A percentile compares a stretch with the other conserved stretches of the same genome.
Conservation (phyloP, 1,284 basidiomycete species). For the Ustilago hordei region DNA sequence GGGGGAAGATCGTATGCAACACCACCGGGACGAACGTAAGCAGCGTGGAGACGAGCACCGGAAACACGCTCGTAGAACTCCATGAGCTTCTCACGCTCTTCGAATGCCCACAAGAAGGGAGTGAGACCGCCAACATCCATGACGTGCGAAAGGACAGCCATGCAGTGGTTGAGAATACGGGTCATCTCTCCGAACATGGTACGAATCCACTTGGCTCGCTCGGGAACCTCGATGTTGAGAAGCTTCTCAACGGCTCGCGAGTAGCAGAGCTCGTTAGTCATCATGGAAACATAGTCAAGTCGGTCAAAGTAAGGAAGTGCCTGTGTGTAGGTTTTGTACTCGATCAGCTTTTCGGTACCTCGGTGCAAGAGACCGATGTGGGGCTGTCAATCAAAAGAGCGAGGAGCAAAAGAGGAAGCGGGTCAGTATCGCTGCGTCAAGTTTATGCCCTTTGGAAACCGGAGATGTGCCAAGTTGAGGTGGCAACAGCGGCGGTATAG, state of each 20-base stretch:
- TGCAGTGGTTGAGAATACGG: conserved; percentile 94
- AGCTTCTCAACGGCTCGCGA: conserved; percentile 97
- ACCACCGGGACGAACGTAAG: conserved; percentile 97
- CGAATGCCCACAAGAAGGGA: conserved; percentile 99
- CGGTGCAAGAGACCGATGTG: conserved; percentile 96
- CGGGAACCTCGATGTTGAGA: conserved; percentile 98
- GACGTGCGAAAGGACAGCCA: conserved; percentile 92
- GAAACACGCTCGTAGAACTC: conserved; percentile 99
- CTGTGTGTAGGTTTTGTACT: conserved; percentile 99
- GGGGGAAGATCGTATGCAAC: conserved; percentile 98
- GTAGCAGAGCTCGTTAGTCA: conserved; percentile 79
- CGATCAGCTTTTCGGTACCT: conserved; percentile 98
- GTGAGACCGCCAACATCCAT: conserved; percentile 89
- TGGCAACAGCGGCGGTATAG: neutral
- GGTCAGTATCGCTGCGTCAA: conserved; percentile 60
- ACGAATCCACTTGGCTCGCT: conserved; percentile 98
- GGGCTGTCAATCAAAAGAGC: conserved; percentile 71
- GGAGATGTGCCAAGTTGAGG: neutral
- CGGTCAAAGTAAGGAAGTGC: conserved; percentile 99
- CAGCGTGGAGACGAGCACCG: conserved; percentile 94
- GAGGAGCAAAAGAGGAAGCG: neutral
- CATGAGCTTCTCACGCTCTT: conserved; percentile 99
- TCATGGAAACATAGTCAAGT: conserved; percentile 98
- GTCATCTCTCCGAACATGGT: conserved; percentile 98
- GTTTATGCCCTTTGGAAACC: neutral